Percentiles rank a stretch among this genome's conserved stretches.
These are phyloP conservation scores for Ulmus americana DNA, from an alignment of 331 rosid genomes.

Conservation along the genomic window DNA sequence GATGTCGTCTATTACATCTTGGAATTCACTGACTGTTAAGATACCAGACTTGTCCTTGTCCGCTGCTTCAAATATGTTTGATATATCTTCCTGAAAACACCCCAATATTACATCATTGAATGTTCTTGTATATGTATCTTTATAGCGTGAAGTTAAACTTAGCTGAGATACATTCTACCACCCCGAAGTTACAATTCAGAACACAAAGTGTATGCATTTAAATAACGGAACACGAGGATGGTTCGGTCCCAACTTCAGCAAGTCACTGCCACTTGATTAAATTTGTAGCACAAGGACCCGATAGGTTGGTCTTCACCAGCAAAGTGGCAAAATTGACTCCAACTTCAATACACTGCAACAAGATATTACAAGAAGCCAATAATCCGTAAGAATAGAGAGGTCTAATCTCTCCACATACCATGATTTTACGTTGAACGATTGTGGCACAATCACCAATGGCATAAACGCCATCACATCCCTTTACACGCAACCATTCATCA, in stretches of 20 bases:
- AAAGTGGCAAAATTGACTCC: conserved; percentile 7
- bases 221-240: neutral
- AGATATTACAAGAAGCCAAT: neutral
- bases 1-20: conserved; percentile 71
- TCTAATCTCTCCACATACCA: conserved; percentile 48
- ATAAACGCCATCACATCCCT: conserved; percentile 59
- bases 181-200: neutral
- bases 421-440: conserved; percentile 76
- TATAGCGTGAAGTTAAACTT: neutral
- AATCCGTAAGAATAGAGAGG: neutral
- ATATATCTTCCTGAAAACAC: conserved; percentile 63
- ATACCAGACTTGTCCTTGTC: conserved; percentile 71
- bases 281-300: conserved; percentile 8
- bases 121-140: neutral
- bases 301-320: neutral
- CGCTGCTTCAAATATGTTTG: conserved; percentile 60
- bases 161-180: neutral
- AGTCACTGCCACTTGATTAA: conserved; percentile 14
- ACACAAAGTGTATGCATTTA: neutral
- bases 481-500: conserved; percentile 85
- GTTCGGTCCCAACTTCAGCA: neutral
- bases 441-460: conserved; percentile 93
- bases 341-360: conserved; percentile 2
- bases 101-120: neutral
- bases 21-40: conserved; percentile 59